Conservation (phyloP, 352 stramenopile species). For the Aphanomyces astaci region DNA sequence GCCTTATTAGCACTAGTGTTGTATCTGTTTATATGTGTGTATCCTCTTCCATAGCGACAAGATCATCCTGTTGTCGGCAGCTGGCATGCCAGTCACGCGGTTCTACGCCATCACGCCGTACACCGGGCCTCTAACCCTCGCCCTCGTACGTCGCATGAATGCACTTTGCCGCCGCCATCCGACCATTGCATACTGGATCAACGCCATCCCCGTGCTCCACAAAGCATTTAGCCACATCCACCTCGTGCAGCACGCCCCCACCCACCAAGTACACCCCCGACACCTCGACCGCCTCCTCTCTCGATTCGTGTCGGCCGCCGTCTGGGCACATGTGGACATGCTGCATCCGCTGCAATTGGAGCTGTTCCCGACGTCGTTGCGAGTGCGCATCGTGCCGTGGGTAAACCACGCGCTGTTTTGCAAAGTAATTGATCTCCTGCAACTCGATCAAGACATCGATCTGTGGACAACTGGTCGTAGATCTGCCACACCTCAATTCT, state of each 20-base stretch:
- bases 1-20: neutral
- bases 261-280: neutral
- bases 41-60: neutral
- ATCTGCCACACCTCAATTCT: too few relatives aligned
- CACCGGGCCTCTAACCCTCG: neutral
- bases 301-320: neutral
- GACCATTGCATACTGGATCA: neutral
- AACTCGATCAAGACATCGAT: neutral
- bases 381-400: neutral
- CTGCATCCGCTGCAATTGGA: constrained; percentile 18
- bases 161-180: neutral
- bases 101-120: neutral
- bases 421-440: constrained; percentile 1
- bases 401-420: constrained; percentile 13
- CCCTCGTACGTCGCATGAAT: neutral
- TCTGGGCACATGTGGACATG: constrained; percentile 4
- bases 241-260: constrained; percentile 4
- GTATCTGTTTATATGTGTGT: neutral
- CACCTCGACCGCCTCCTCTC: neutral
- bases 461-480: neutral
- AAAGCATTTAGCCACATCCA: neutral
- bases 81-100: neutral
- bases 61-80: constrained; percentile 7
- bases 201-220: neutral
- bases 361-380: neutral